Evolutionary conservation across 306 rosid species (phyloP).

Genomic region (Vigna nakashimae): DNA sequence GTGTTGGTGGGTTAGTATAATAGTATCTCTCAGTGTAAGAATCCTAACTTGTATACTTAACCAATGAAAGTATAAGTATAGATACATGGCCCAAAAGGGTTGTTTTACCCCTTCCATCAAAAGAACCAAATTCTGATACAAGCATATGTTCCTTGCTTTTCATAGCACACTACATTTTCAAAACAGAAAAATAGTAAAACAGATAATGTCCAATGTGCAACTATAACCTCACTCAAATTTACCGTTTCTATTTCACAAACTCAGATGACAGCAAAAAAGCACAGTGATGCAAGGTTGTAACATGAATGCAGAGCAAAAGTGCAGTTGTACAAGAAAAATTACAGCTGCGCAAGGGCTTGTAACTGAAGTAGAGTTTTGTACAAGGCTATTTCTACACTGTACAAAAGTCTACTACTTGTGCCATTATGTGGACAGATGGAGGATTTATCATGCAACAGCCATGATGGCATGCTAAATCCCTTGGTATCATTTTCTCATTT

Average conservation of each 20-base stretch:
- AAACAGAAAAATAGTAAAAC: no score
- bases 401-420: not conserved
- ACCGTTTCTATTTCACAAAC: not conserved
- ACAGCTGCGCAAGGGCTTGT: no score
- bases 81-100: conserved; percentile 2
- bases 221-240: no score
- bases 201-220: no score
- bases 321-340: no score
- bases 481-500: not conserved
- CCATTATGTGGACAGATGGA: not conserved
- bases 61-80: not conserved
- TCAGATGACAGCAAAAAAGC: not conserved
- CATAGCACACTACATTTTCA: conserved; percentile 36
- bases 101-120: conserved; percentile 36
- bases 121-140: conserved; percentile 11
- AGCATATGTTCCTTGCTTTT: conserved; percentile 68
- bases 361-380: not conserved
- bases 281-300: not conserved
- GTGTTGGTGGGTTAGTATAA: conserved; percentile 26
- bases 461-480: not conserved
- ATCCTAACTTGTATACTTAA: conserved; percentile 39
- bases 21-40: conserved; percentile 29
- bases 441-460: not conserved
- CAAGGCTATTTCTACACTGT: not conserved
- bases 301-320: not conserved